Conservation (phyloP, 176 grass and related monocot genomes). For the Olyra latifolia region DNA sequence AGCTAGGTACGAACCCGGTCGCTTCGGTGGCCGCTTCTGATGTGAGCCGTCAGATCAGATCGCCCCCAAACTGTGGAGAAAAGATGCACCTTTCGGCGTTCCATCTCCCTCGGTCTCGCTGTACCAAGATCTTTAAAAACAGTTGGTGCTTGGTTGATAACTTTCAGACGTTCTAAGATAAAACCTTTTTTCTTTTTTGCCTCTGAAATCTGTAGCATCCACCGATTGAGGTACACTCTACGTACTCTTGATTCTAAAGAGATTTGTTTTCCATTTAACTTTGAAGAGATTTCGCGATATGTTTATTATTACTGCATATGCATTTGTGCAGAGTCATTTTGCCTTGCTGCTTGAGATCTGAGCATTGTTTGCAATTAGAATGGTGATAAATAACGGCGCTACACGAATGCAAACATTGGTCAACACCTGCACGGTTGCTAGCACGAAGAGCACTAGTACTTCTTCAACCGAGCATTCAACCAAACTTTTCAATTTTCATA, state of each 20-base stretch:
- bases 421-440: background rate
- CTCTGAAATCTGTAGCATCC: too few species aligned
- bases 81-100: background rate
- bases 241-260: too few species aligned
- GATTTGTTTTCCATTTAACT: too few species aligned
- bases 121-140: background rate
- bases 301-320: too few species aligned
- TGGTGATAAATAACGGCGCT: background rate
- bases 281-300: too few species aligned
- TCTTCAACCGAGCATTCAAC: background rate
- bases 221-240: too few species aligned
- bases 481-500: background rate
- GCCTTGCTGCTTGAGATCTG: too few species aligned
- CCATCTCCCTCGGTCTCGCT: background rate
- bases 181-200: too few species aligned
- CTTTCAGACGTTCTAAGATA: too few species aligned
- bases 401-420: background rate
- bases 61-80: background rate
- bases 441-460: background rate
- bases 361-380: background rate
- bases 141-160: background rate
- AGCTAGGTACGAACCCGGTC: background rate
- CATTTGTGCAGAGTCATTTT: too few species aligned
- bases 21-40: background rate
- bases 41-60: slow-evolving; percentile 6